Base-by-base conservation (phyloP, 2,329 filamentous ascomycete genomes). In the Hypoxylon sp. region DNA sequence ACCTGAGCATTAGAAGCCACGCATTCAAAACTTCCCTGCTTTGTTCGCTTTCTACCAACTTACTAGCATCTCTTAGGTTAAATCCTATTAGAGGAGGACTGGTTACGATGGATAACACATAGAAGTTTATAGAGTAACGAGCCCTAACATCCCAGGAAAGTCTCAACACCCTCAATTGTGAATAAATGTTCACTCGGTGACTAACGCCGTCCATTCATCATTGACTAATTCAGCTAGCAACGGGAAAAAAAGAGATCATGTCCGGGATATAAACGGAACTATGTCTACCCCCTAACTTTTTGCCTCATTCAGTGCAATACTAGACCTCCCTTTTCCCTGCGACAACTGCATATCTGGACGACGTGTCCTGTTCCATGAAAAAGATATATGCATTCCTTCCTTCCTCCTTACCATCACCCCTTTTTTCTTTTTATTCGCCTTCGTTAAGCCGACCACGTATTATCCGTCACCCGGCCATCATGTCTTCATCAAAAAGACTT, bases 381-480 rank as follows among this genome's bases (percentile, higher is more conserved):
- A 59, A 63, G 43, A 43, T 52, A 62, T 32, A 60, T 68, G 65
- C 65, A 68, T 65, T 62, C 66, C 65, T 60, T 60, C 32, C 21
- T 55, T 45, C 23, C 13, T 48, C 23, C 52, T 14, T 58, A 46
- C 36, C 49, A 36, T 46, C 52, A 14, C 63, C 57, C 57, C 41
- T 69, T 68, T 60, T 59, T 55, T 25, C 61, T 61, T 59, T 46
- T 25, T 10, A 41, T 58, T 41, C 48, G 17, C 45, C 51, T 46
- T 21, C 52, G 30, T 45, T 32, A 60, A 67, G 43, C 32, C 41
- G 30, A 61, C 43, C 51, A 52, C 45, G 41, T 25, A 17, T 32
- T 30, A 19, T 55, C 46, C n/a, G 9, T 48, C 41, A 3, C 32
- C 46, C 46, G 23, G 56, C 34, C 45, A 23, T 23, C 30, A 30